A percentile compares a stretch with the other conserved stretches of the same genome.
Conservation (phyloP, 1,284 basidiomycete genomes). For the Irpex sp. region DNA sequence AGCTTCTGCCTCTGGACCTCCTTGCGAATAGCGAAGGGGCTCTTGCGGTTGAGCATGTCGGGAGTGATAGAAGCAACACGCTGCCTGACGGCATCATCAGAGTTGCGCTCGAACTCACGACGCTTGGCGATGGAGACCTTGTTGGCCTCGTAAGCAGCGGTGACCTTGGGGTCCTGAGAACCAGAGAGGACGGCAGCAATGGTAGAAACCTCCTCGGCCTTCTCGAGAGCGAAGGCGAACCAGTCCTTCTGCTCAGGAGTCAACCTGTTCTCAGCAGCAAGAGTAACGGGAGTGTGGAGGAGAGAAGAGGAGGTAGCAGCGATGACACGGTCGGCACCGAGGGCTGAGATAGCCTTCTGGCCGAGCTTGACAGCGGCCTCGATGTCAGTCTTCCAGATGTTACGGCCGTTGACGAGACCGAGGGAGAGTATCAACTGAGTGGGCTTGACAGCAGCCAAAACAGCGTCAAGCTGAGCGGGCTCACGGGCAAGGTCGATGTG, state of each 20-base stretch:
- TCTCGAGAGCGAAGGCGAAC: slow-evolving; percentile 99
- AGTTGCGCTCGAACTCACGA: slow-evolving; percentile 93
- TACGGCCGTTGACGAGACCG: slow-evolving; percentile 96
- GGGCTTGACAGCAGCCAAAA: slow-evolving; percentile 81
- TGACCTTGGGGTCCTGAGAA: slow-evolving; percentile 72
- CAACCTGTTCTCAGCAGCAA: slow-evolving; percentile 92
- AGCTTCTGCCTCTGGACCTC: slow-evolving; percentile 89
- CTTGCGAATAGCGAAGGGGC: slow-evolving; percentile 84
- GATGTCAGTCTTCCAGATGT: slow-evolving; percentile 99
- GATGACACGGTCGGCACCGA: slow-evolving; percentile 88
- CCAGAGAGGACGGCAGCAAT: slow-evolving; percentile 83
- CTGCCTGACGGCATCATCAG: slow-evolving; percentile 94
- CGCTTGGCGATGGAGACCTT: slow-evolving; percentile 91
- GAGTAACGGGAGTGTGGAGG: slow-evolving; percentile 96
- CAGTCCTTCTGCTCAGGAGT: slow-evolving; percentile 91
- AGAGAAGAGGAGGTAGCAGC: slow-evolving; percentile 97
- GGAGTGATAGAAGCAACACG: slow-evolving; percentile 91
- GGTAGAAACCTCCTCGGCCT: slow-evolving; percentile 87
- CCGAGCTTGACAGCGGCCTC: slow-evolving; percentile 78
- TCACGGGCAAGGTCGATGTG: slow-evolving; percentile 98
- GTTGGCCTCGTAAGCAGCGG: slow-evolving; percentile 83
- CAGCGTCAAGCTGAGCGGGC: slow-evolving; percentile 84
- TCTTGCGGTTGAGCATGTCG: slow-evolving; percentile 89
- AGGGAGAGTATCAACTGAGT: slow-evolving; percentile 87
- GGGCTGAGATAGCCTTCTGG: slow-evolving; percentile 80